Percentiles rank a stretch among this genome's conserved stretches.
Conservation (phyloP, 1,139 yeast genomes). For the Pichia cactophila region DNA sequence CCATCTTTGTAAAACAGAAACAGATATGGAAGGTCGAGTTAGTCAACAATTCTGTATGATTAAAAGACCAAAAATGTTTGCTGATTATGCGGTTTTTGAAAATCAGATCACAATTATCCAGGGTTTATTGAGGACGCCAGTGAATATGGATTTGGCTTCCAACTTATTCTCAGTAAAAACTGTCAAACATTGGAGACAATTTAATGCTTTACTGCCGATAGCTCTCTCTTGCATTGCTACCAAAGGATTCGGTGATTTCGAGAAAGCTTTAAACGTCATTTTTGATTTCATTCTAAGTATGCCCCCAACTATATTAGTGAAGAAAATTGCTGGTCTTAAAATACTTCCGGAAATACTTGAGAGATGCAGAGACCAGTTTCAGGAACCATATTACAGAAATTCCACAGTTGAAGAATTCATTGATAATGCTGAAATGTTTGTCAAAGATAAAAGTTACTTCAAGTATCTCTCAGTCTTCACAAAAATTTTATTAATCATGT, state of each 20-base stretch:
- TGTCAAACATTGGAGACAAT: not conserved
- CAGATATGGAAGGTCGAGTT: not conserved
- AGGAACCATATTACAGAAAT: too few species aligned
- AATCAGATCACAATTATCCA: not conserved
- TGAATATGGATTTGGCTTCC: not conserved
- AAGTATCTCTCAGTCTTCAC: not conserved
- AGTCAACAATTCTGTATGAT: too few species aligned
- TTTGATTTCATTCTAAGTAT: constrained; percentile 1
- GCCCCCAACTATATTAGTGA: constrained; percentile 1
- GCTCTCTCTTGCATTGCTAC: constrained; percentile 6
- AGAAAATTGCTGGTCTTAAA: constrained; percentile 2
- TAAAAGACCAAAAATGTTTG: not conserved
- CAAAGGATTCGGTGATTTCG: constrained; percentile 2
- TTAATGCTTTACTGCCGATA: not conserved
- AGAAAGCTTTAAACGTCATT: constrained; percentile 1
- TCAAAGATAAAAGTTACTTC: constrained; percentile 3
- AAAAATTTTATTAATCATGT: not conserved
- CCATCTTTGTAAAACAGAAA: not conserved
- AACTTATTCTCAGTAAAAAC: not conserved
- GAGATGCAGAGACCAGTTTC: not conserved
- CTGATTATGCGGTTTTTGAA: constrained; percentile 1
- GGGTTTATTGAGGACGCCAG: not conserved
- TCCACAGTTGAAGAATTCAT: not conserved
- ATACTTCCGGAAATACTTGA: constrained; percentile 2
- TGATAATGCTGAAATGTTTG: not conserved